Conservation (phyloP, 192 early-diverging fungal genomes). For the Geosiphon pyriformis region DNA sequence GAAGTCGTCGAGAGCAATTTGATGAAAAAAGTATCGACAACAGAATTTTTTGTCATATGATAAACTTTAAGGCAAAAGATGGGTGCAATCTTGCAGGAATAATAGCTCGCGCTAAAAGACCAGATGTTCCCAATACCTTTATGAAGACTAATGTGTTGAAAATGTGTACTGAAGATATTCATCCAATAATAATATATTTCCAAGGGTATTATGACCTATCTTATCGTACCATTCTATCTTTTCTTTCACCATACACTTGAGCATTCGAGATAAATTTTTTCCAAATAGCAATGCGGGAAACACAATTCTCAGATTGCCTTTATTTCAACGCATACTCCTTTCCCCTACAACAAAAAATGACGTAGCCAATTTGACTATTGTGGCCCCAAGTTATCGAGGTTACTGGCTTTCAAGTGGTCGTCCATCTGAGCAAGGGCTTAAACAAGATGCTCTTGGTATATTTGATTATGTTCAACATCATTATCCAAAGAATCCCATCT, state of each 20-base stretch:
- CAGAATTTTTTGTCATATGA: slow-evolving; percentile 5
- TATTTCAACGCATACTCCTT: slow-evolving; percentile 28
- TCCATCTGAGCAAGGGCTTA: slow-evolving; percentile 32
- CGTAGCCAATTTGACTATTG: slow-evolving; percentile 26
- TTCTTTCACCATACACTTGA: too few species aligned
- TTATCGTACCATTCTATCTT: too few species aligned
- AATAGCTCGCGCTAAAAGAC: slow-evolving; percentile 9
- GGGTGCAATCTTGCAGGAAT: slow-evolving; percentile 11
- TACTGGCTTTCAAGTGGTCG: slow-evolving; percentile 33
- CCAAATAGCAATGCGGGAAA: slow-evolving; percentile 37
- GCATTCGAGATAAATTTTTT: neutral
- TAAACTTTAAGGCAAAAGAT: slow-evolving; percentile 11
- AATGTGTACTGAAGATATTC: neutral
- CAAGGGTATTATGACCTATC: slow-evolving; percentile 28
- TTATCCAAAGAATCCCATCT: slow-evolving; percentile 23
- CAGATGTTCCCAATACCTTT: too few species aligned
- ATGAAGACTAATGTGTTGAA: neutral
- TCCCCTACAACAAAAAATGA: neutral
- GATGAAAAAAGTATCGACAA: slow-evolving; percentile 1
- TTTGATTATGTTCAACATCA: slow-evolving; percentile 12
- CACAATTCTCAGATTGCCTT: slow-evolving; percentile 30
- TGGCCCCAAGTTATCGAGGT: slow-evolving; percentile 35
- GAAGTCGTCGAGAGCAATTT: slow-evolving; percentile 23
- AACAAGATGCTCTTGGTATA: slow-evolving; percentile 30
- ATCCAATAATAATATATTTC: slow-evolving; percentile 39